A percentile compares a stretch with the other conserved stretches of the same genome.
These are phyloP conservation scores for Boletus eberwhitei DNA, from an alignment of 768 basidiomycete genomes.

Conservation along the genomic window DNA sequence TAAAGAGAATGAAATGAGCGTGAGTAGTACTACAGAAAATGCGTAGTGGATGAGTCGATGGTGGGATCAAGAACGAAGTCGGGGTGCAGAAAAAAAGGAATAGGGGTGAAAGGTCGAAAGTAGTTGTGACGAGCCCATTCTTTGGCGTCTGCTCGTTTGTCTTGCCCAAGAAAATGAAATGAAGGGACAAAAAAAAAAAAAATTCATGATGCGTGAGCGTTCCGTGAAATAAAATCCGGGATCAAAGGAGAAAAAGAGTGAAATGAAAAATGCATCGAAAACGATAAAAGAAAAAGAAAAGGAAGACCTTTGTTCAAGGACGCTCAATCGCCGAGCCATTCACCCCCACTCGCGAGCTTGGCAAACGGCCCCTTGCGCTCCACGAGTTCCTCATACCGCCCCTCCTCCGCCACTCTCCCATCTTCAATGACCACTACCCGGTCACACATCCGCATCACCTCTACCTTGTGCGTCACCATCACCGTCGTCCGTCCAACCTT, in stretches of 20 bases:
- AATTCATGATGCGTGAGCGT: neutral
- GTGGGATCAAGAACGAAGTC: neutral
- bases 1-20: conserved; percentile 14
- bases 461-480: conserved; percentile 91
- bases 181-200: neutral
- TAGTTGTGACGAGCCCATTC: conserved; percentile 2
- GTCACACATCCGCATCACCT: conserved; percentile 91
- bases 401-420: conserved; percentile 78
- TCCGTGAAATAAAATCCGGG: neutral
- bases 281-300: neutral
- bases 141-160: neutral
- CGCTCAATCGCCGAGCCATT: conserved; percentile 45
- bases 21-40: conserved; percentile 25
- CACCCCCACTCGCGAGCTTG: conserved; percentile 73
- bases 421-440: conserved; percentile 76
- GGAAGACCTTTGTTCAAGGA: neutral
- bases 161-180: neutral
- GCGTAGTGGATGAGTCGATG: conserved; percentile 12
- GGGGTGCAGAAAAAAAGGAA: neutral
- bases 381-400: conserved; percentile 69
- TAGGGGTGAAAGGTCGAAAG: conserved; percentile 18
- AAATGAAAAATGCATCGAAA: neutral
- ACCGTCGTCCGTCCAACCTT: conserved; percentile 76
- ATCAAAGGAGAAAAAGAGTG: neutral
- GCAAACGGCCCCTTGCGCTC: conserved; percentile 69